Base-by-base conservation (phyloP, 805 yeast genomes). In the Spathaspora arborariae region DNA sequence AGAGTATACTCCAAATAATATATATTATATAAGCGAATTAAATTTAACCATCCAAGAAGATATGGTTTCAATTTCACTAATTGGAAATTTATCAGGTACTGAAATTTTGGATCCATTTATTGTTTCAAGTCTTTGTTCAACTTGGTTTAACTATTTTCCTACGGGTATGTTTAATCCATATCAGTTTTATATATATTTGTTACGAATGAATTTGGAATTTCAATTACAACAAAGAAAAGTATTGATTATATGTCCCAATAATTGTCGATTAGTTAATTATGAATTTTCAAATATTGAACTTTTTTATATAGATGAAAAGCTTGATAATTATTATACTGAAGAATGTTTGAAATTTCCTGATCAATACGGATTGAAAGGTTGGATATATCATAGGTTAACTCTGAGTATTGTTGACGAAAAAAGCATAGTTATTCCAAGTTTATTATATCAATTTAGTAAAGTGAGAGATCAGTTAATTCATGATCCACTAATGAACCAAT, bases 61-160 rank as follows among this genome's bases (percentile, higher is more conserved):
- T 10, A 30, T 42, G 3, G 26, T 40, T 9, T 42, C 52, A 7
- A 24, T 51, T 4, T n/a, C 52, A n/a, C 3, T 51, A n/a, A 3
- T 44, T 15, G 43, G 37, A 3, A 51, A 49, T 33, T 33, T 51
- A 22, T 9, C 19, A 3, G 44, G 41, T 1, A 39, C 40, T 21
- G 48, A 51, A 13, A 45, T 46, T 13, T 39, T 51, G 7, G 41
- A 41, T 16, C 54, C 54, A 7, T 44, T 46, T n/a, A 34, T 49
- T 18, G 42, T 49, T 7, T 34, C 52, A 2, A 40, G 38, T 10
- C n/a, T 38, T 7, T 13, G 22, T 21, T 18, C 37, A 4, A 5
- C 5, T 15, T 11, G 4, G 11, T 44, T 44, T 20, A 46, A 46
- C 27, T 51, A 51, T 36, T 47, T 39, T 37, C 54, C 54, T 1